phyloP scores from a whole-genome alignment of 176 grass and related monocot species.

The Tillandsia leiboldiana region DNA sequence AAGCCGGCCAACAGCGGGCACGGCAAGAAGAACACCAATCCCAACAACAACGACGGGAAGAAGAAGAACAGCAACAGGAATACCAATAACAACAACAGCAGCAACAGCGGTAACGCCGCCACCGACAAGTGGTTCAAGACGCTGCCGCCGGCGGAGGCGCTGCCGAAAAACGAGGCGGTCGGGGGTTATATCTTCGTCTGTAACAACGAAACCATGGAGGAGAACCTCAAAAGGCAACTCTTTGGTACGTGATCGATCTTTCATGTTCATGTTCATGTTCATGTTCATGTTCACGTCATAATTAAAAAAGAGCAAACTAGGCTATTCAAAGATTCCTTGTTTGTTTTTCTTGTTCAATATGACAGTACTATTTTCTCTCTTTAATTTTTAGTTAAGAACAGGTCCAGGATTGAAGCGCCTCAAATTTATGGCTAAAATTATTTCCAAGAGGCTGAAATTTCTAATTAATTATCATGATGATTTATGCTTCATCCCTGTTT shows the following conservation, averaged over 20 bases:
- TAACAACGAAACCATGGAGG: conserved; percentile 99
- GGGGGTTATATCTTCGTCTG: conserved; percentile 99
- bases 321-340: too few species aligned
- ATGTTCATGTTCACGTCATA: too few species aligned
- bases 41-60: conserved; percentile 43
- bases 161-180: conserved; percentile 62
- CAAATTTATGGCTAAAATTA: too few species aligned
- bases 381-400: too few species aligned
- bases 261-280: background rate
- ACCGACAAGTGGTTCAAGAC: conserved; percentile 97
- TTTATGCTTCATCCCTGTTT: background rate
- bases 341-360: too few species aligned
- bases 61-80: conserved; percentile 34
- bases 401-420: too few species aligned
- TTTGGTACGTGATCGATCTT: conserved; percentile 46
- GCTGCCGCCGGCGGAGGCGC: conserved; percentile 79
- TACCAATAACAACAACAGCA: conserved; percentile 23
- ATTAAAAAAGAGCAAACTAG: too few species aligned
- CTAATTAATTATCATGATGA: background rate
- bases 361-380: too few species aligned
- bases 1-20: conserved; percentile 9
- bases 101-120: conserved; percentile 10
- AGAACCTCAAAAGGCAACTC: conserved; percentile 85
- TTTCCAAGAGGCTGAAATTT: background rate
- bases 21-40: background rate